A percentile compares a stretch with the other conserved stretches of the same genome.
These are phyloP conservation scores for Beauveria sp. DNA, from an alignment of 2,329 filamentous ascomycete species.

Conservation along the genomic window DNA sequence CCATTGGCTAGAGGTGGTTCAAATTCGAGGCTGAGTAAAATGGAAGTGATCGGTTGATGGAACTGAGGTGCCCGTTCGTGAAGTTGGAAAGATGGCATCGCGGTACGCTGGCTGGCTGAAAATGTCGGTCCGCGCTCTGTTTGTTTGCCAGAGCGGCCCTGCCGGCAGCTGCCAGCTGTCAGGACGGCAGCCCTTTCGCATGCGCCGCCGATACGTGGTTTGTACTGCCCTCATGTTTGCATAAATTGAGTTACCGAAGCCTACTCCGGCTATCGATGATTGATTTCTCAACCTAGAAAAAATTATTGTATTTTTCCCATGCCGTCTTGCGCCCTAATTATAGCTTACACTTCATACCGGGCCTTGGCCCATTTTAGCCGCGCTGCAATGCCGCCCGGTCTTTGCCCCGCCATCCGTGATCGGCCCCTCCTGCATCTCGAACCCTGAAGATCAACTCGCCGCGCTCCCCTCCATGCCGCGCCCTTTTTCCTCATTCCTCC, in stretches of 20 bases:
- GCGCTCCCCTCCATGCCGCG: not conserved
- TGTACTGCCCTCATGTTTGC: not conserved
- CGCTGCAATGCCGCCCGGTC: not conserved
- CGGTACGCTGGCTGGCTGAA: not conserved
- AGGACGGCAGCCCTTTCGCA: not conserved
- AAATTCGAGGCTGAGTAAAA: no score
- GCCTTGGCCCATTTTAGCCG: not conserved
- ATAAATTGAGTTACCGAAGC: not conserved
- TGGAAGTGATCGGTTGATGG: no score
- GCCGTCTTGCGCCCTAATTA: not conserved
- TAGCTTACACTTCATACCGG: not conserved
- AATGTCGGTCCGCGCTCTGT: not conserved
- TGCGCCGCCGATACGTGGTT: not conserved
- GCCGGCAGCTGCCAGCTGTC: not conserved
- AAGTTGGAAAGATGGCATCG: not conserved
- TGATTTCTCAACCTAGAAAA: no score
- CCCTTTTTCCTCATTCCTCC: not conserved
- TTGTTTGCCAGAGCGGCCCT: not conserved
- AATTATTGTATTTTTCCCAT: no score
- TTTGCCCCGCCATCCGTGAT: slow-evolving; percentile 1
- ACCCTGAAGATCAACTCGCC: not conserved
- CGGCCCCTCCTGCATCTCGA: not conserved
- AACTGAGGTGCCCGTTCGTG: not conserved
- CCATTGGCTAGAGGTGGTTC: no score
- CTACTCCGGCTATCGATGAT: no score